These are phyloP conservation scores for Thuidium tamariscinum DNA, from an alignment of 225 moss, liverwort and hornwort genomes.

Conservation along the genomic window DNA sequence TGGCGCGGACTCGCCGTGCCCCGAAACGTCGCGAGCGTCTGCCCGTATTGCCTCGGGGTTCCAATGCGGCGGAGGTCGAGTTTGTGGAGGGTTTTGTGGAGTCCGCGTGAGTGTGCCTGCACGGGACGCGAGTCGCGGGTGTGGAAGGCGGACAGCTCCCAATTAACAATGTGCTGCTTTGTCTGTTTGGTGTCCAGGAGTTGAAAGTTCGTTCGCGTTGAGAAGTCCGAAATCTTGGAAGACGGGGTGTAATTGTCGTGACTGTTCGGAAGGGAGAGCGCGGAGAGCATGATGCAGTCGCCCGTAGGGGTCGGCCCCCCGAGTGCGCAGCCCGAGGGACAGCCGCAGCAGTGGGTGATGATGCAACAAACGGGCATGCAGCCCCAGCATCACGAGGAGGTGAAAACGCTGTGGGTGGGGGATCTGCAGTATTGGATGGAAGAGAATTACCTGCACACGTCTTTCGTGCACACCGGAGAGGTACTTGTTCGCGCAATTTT, in stretches of 20 bases:
- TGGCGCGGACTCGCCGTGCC: neutral
- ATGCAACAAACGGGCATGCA: conserved; percentile 63
- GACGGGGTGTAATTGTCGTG: neutral
- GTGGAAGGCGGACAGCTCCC: neutral
- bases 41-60: neutral
- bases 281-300: conserved; percentile 94
- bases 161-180: neutral
- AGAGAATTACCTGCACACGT: conserved; percentile 85
- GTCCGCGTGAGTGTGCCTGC: neutral
- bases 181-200: conserved; percentile 13
- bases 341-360: conserved; percentile 85
- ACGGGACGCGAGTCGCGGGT: neutral
- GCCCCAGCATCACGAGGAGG: conserved; percentile 94
- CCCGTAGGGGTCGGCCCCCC: conserved; percentile 88
- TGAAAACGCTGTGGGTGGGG: conserved; percentile 97
- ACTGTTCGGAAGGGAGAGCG: conserved; percentile 17
- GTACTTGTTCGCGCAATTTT: conserved; percentile 1
- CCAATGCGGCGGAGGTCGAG: neutral
- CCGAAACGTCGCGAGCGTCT: neutral
- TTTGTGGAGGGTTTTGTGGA: neutral
- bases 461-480: conserved; percentile 92
- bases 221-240: neutral
- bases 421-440: conserved; percentile 99
- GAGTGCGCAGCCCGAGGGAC: conserved; percentile 66
- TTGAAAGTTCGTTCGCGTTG: neutral